Evolutionary conservation across 768 basidiomycete genomes (phyloP).

Genomic region (Lepiota brunneoincarnata): DNA sequence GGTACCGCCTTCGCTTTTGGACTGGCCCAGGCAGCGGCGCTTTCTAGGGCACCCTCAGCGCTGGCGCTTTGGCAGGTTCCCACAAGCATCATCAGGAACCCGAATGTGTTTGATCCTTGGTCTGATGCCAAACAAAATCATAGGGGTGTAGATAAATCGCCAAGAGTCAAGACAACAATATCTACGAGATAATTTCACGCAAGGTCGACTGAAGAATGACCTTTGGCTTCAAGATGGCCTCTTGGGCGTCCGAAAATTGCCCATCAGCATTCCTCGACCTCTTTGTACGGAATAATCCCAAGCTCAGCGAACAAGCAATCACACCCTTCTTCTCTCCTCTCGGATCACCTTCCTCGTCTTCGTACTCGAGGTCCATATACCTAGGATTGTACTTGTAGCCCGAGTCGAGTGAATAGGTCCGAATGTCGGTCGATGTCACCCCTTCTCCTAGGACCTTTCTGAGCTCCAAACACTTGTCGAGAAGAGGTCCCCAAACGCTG

Average conservation of each 20-base stretch:
- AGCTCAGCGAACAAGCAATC: conserved; percentile 11
- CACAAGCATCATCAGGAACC: too few species aligned
- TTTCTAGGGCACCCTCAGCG: too few species aligned
- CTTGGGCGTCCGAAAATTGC: background rate
- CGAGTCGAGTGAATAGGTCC: conserved; percentile 15
- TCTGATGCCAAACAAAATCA: background rate
- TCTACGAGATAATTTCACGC: conserved; percentile 12
- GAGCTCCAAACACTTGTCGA: conserved; percentile 23
- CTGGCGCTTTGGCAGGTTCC: too few species aligned
- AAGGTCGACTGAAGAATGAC: conserved; percentile 16
- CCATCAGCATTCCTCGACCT: conserved; percentile 6
- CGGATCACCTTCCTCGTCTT: conserved; percentile 15
- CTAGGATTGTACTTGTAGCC: conserved; percentile 12
- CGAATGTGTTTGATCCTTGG: too few species aligned
- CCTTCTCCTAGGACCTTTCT: conserved; percentile 25
- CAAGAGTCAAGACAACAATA: conserved; percentile 3
- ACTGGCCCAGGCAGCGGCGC: too few species aligned
- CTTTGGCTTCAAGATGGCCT: conserved; percentile 12
- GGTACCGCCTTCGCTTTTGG: too few species aligned
- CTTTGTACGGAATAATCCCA: conserved; percentile 8
- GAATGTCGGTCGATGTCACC: conserved; percentile 23
- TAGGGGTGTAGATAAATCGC: background rate
- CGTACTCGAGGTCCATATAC: conserved; percentile 25
- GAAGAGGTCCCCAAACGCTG: conserved; percentile 23
- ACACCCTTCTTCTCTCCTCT: conserved; percentile 6